Percentiles rank a stretch among this genome's conserved stretches.
phyloP scores from a whole-genome alignment of 83 land plant genomes.

The Diphasiastrum complanatum region DNA sequence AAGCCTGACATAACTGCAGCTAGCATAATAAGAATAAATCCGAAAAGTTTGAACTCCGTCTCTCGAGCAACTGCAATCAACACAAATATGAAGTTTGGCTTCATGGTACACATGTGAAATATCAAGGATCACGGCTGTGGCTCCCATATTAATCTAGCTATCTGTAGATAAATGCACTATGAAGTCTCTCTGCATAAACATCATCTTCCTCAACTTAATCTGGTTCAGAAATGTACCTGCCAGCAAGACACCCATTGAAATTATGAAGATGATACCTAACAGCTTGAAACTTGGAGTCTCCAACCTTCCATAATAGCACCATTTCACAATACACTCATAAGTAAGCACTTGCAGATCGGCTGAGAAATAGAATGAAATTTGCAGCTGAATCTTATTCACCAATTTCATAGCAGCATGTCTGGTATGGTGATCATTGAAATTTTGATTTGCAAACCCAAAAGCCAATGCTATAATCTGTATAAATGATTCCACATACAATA shows the following conservation, averaged over 20 bases:
- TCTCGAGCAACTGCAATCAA: conserved; percentile 70
- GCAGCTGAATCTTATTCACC: too few relatives aligned
- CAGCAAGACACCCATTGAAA: conserved; percentile 71
- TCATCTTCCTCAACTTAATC: not conserved
- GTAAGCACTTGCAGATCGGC: too few relatives aligned
- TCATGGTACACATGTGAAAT: not conserved
- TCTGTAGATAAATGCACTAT: too few relatives aligned
- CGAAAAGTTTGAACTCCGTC: conserved; percentile 82
- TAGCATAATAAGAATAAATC: conserved; percentile 90
- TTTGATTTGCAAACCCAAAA: too few relatives aligned
- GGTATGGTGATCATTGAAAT: too few relatives aligned
- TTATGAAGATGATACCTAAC: conserved; percentile 71
- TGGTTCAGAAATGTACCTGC: conserved; percentile 45
- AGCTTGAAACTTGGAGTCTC: conserved; percentile 83
- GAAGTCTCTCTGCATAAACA: too few relatives aligned
- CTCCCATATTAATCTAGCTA: too few relatives aligned
- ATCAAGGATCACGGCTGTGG: too few relatives aligned
- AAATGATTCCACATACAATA: too few relatives aligned
- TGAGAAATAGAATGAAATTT: too few relatives aligned
- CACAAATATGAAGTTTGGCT: not conserved
- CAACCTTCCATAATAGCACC: conserved; percentile 60
- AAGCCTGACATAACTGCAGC: conserved; percentile 97
- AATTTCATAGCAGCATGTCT: not conserved
- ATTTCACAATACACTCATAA: too few relatives aligned
- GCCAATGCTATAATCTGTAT: too few relatives aligned